Base-by-base conservation (phyloP, 345 rosid species). In the Brassica napus region DNA sequence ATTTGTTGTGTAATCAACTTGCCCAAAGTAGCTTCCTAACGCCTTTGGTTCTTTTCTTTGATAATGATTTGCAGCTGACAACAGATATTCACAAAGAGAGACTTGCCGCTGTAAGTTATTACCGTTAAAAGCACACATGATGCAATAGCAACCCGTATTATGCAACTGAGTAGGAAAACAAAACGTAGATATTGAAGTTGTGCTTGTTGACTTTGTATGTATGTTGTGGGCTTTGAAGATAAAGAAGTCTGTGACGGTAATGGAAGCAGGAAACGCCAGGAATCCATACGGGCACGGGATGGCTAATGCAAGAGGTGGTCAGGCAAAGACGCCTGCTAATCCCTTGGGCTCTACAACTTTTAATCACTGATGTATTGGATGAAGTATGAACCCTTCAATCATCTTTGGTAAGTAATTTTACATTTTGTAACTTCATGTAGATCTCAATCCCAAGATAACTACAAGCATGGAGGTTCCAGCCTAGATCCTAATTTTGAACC, bases 71-170 rank as follows among this genome's bases (percentile, higher is more conserved):
- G 79, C 94, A 95, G 98, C 77, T 82, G 76, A 83, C 87, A 81
- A 87, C 82, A 79, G 99, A 95, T 69, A 75, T 88, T 69, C 98
- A 95, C 87, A 90, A 91, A 83, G 99, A 95, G 83, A 87, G 99
- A 77, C 89, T 90, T 61, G 93, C 90, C 67, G 89, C 9, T 11
- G 98, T 95, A 83, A 86, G 97, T 85, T 82, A 67, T 16, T 52
- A 52, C 47, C 47, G 58, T 55, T 15, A 47, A 28, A 42, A 44
- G 63, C 70, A 58, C 71, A 24, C 35, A 26, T 77, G 59, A 11
- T 42, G 52, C 59, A 1, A 64, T 35, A 75, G 8, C 49, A n/a
- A 18, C 16, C 15, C 73, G 58, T 47, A 44, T 28, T 18, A 32
- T 10, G 68, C 49, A 60, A 60, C 28, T 34, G 24, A 60, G 37